phyloP scores from a whole-genome alignment of 148 eudicot genomes.

The Pharnaceum exiguum region DNA sequence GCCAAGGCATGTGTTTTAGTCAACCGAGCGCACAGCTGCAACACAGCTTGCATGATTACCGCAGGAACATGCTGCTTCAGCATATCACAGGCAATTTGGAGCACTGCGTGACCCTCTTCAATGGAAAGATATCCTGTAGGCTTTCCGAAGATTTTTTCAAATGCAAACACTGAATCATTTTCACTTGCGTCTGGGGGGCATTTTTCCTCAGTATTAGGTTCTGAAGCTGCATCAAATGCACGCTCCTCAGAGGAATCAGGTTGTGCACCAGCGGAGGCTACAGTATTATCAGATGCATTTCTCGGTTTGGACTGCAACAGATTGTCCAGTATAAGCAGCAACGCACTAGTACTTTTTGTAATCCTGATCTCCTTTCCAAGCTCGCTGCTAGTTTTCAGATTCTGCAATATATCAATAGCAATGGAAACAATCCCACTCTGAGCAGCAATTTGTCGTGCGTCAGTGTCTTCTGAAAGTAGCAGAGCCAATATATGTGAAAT shows the following conservation, averaged over 20 bases:
- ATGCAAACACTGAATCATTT: conserved; percentile 32
- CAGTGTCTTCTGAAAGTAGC: conserved; percentile 81
- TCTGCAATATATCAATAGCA: conserved; percentile 57
- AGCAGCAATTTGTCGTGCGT: conserved; percentile 71
- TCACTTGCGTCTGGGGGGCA: conserved; percentile 23
- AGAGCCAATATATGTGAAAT: conserved; percentile 81
- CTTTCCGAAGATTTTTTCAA: conserved; percentile 74
- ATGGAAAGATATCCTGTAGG: conserved; percentile 76
- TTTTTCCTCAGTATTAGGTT: conserved; percentile 31
- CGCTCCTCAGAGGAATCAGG: conserved; percentile 38
- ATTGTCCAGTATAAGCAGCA: conserved; percentile 84
- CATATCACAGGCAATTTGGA: conserved; percentile 72
- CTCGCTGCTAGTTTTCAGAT: conserved; percentile 36
- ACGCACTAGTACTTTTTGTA: conserved; percentile 68
- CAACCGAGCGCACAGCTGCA: conserved; percentile 90
- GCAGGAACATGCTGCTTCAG: conserved; percentile 72
- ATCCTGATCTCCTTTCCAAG: conserved; percentile 40
- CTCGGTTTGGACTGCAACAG: conserved; percentile 76
- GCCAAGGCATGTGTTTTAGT: conserved; percentile 80
- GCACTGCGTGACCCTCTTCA: conserved; percentile 68
- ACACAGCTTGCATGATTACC: conserved; percentile 87
- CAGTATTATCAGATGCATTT: conserved; percentile 38
- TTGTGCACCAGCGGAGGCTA: conserved; percentile 24
- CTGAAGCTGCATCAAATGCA: conserved; percentile 34
- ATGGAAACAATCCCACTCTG: conserved; percentile 56